phyloP scores from a whole-genome alignment of 495 filamentous ascomycete species.

The Collariella sp. region DNA sequence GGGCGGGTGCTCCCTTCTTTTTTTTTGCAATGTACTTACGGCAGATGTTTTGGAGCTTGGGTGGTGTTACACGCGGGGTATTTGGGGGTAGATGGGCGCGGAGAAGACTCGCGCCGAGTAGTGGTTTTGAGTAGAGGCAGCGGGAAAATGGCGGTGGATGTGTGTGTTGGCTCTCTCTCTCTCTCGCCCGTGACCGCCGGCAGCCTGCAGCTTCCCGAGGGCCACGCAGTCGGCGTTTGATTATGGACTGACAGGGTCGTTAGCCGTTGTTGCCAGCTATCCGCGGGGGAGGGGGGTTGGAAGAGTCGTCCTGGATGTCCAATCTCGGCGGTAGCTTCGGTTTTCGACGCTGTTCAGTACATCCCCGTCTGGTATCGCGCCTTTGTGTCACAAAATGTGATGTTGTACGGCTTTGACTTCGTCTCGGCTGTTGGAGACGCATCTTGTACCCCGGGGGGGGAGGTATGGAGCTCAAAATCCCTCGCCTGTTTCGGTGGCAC shows the following conservation, averaged over 20 bases:
- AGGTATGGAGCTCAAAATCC: constrained; percentile 3
- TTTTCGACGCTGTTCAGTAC: background rate
- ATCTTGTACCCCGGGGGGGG: background rate
- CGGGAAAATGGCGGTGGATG: background rate
- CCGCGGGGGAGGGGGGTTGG: background rate
- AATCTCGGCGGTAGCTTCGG: background rate
- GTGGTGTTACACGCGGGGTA: too few relatives aligned
- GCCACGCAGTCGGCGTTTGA: background rate
- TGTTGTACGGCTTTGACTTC: too few relatives aligned
- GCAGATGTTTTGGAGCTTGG: too few relatives aligned
- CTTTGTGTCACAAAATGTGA: background rate
- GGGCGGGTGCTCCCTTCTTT: background rate
- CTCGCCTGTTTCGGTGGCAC: constrained; percentile 5
- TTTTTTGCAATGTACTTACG: background rate
- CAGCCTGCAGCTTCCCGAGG: constrained; percentile 3
- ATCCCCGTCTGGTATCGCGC: background rate
- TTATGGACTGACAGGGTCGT: background rate
- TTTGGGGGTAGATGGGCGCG: too few relatives aligned
- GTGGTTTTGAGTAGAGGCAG: too few relatives aligned
- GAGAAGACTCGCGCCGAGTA: too few relatives aligned
- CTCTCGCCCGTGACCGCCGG: too few relatives aligned
- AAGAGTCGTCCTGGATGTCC: background rate
- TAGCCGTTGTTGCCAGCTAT: background rate
- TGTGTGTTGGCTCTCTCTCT: background rate
- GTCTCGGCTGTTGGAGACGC: background rate